These are phyloP conservation scores for Penstemon newberryi DNA, from an alignment of 257 asterid species.

Conservation along the genomic window DNA sequence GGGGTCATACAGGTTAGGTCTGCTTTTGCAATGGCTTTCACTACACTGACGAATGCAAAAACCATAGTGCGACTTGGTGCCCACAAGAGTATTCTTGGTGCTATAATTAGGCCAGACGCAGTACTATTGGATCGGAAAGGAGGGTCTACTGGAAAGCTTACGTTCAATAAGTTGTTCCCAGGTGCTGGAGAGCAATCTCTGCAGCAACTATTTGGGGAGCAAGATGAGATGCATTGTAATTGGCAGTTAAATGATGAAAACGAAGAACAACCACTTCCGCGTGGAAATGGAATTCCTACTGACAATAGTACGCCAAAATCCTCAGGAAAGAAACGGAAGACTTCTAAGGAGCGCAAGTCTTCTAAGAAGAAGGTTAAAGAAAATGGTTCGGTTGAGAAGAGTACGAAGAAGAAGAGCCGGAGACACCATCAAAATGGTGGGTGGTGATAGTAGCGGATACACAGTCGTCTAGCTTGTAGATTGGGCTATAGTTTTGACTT, in stretches of 20 bases:
- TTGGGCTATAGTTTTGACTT: too few relatives aligned
- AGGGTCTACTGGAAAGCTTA: slow-evolving; percentile 55
- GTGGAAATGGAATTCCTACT: slow-evolving; percentile 37
- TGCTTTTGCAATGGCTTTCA: slow-evolving; percentile 85
- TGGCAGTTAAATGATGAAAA: slow-evolving; percentile 64
- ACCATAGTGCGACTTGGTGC: slow-evolving; percentile 61
- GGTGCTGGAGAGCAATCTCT: slow-evolving; percentile 50
- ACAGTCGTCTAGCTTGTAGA: too few relatives aligned
- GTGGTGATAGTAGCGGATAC: slow-evolving; percentile 24
- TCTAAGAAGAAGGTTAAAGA: slow-evolving; percentile 36
- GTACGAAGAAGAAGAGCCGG: slow-evolving; percentile 45
- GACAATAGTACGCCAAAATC: slow-evolving; percentile 32
- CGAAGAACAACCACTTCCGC: slow-evolving; percentile 76
- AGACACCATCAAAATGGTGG: slow-evolving; percentile 35
- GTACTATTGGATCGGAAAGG: slow-evolving; percentile 83
- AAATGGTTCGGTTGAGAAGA: slow-evolving; percentile 36
- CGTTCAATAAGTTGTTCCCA: slow-evolving; percentile 52
- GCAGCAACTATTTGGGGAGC: slow-evolving; percentile 39
- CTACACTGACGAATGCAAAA: slow-evolving; percentile 61
- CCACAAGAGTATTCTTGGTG: slow-evolving; percentile 76
- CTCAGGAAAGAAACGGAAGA: slow-evolving; percentile 60
- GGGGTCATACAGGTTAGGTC: slow-evolving; percentile 67
- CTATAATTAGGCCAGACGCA: slow-evolving; percentile 80
- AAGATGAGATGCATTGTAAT: slow-evolving; percentile 65
- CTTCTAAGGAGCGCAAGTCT: slow-evolving; percentile 37